Evolutionary conservation across 305 asterid genomes (phyloP).

Genomic region (Plantago coronopus): DNA sequence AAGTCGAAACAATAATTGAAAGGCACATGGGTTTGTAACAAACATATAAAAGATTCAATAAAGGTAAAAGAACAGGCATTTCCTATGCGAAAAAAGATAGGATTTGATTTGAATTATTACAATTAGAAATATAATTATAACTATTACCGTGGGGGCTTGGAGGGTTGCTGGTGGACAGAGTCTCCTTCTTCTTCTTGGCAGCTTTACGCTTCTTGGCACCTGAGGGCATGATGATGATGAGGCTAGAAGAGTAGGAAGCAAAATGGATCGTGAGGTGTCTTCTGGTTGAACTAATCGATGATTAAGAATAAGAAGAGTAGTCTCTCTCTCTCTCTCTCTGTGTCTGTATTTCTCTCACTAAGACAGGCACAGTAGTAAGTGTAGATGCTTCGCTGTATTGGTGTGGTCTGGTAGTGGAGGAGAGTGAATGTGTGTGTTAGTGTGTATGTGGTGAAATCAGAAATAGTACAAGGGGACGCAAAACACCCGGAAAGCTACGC

Average conservation of each 20-base stretch:
- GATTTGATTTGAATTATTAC: too few relatives aligned
- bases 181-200: conserved; percentile 60
- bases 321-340: not conserved
- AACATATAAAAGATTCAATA: conserved; percentile 2
- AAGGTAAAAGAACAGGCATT: conserved; percentile 12
- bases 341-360: conserved; percentile 19
- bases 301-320: not conserved
- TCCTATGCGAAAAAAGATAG: not conserved
- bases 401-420: too few relatives aligned
- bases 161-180: conserved; percentile 24
- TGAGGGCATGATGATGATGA: conserved; percentile 72
- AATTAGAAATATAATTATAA: not conserved
- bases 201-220: conserved; percentile 86
- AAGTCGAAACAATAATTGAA: conserved; percentile 26
- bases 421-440: not conserved
- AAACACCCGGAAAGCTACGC: too few relatives aligned
- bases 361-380: too few relatives aligned
- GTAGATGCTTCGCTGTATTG: conserved; percentile 12
- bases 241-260: too few relatives aligned
- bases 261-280: conserved; percentile 19
- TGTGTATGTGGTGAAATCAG: not conserved
- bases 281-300: not conserved
- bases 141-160: conserved; percentile 39
- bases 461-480: too few relatives aligned
- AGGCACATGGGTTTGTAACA: conserved; percentile 15